Evolutionary conservation across 148 eudicot species (phyloP), one percentile per base, ranked within the genome.

Genomic region (Vaccinium corymbosum): DNA sequence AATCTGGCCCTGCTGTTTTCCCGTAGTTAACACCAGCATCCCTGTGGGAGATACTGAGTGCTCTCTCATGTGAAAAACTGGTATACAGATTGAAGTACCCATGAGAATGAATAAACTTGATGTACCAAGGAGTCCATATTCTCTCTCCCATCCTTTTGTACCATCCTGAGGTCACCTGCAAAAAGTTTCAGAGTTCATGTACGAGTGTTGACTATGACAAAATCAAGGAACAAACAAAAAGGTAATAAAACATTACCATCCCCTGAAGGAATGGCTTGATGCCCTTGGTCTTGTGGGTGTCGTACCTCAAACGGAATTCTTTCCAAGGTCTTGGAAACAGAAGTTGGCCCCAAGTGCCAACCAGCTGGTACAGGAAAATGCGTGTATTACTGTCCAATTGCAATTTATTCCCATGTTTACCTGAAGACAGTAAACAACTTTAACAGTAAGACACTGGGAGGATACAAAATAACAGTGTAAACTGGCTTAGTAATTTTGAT

Each of bases 281-380:
- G 84, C 91, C 95, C 84, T 88, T 92, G 59, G 94, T 90, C 89
- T 97, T 97, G 87, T 97, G 98, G 22, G 83, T 86, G 83, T 97
- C 99, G 76, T 97, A 94, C 99, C 99, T 95, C 79, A 93, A 80
- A 32, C 99, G 98, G 76, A 97, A 97, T 85, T 97, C 98, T 88
- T 95, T 97, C 99, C 99, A 95, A 38, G 98, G 99, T 84, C 84
- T 94, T 55, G 99, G 99, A 87, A 97, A 97, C 74, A 96, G 91
- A 89, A 97, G 99, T 87, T 97, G 98, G 81, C 99, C 99, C 99
- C 99, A 97, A n/a, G 99, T 97, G 27, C 99, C 99, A 76, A 97
- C 99, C 86, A 97, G 86, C 89, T 88, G 99, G 86, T 97, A 97
- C 89, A 97, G 90, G 90, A 97, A 97, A 84, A 94, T 87, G 42